Conservation (phyloP, 1,284 basidiomycete species). For the Puccinia coronata region DNA sequence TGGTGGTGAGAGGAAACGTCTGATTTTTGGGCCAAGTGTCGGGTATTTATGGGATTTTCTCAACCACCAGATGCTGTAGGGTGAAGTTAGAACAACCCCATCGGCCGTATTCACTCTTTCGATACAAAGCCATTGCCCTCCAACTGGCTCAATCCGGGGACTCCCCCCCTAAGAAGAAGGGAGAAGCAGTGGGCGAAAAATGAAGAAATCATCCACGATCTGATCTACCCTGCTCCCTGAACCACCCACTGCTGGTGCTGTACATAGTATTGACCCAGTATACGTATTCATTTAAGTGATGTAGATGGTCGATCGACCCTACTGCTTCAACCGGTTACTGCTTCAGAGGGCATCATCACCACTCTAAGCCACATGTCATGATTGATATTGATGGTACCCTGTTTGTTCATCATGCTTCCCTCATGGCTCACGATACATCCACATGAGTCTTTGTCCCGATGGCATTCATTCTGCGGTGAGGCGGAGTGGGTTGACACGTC, state of each 20-base stretch:
- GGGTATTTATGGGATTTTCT: too few species aligned
- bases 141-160: background rate
- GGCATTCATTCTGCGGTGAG: too few species aligned
- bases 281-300: too few species aligned
- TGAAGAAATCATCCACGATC: background rate
- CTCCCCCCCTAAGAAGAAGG: slow-evolving; percentile 1
- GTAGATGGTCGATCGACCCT: background rate
- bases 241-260: background rate
- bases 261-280: background rate
- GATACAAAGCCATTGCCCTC: background rate
- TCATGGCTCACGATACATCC: background rate
- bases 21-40: too few species aligned
- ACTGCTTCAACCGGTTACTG: background rate
- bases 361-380: background rate
- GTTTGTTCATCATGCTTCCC: background rate
- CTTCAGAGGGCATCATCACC: background rate
- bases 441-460: too few species aligned
- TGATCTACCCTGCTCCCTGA: slow-evolving; percentile 21
- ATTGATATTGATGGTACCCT: background rate
- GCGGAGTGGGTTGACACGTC: too few species aligned
- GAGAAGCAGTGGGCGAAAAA: background rate
- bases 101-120: background rate
- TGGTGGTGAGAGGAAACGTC: background rate
- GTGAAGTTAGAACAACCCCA: too few species aligned
- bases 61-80: too few species aligned